phyloP scores from a whole-genome alignment of 441 rosid genomes.

The Gossypium lobatum region DNA sequence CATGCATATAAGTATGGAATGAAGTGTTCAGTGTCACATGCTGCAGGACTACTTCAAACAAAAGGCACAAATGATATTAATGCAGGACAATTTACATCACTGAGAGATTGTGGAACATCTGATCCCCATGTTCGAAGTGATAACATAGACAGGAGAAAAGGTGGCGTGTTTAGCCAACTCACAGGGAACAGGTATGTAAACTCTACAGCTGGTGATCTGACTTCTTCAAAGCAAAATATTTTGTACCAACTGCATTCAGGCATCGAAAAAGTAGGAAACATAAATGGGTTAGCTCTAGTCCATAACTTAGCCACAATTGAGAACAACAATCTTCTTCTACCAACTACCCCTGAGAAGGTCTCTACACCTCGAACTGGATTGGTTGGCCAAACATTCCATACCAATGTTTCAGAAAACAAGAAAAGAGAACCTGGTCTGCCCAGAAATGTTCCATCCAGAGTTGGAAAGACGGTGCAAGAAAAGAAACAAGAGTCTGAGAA shows the following conservation, averaged over 20 bases:
- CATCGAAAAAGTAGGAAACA: slow-evolving; percentile 24
- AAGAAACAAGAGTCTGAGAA: slow-evolving; percentile 22
- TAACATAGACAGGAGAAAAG: slow-evolving; percentile 11
- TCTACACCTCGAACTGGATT: slow-evolving; percentile 24
- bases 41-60: slow-evolving; percentile 25
- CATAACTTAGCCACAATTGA: slow-evolving; percentile 21
- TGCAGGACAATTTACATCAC: slow-evolving; percentile 22
- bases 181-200: slow-evolving; percentile 16
- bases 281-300: slow-evolving; percentile 17
- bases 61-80: slow-evolving; percentile 17
- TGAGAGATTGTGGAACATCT: slow-evolving; percentile 18
- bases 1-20: slow-evolving; percentile 20
- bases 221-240: slow-evolving; percentile 25
- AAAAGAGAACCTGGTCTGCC: slow-evolving; percentile 19
- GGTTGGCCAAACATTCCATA: slow-evolving; percentile 18
- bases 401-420: slow-evolving; percentile 27
- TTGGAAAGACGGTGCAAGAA: slow-evolving; percentile 26
- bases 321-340: slow-evolving; percentile 29
- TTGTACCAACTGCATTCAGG: slow-evolving; percentile 16
- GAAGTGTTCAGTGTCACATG: slow-evolving; percentile 13
- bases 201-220: slow-evolving; percentile 14
- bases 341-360: slow-evolving; percentile 29
- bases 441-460: slow-evolving; percentile 24
- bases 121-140: slow-evolving; percentile 19
- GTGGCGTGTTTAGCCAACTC: slow-evolving; percentile 9